These are phyloP conservation scores for Dalechampia spathulata DNA, from an alignment of 441 rosid genomes.

Conservation along the genomic window DNA sequence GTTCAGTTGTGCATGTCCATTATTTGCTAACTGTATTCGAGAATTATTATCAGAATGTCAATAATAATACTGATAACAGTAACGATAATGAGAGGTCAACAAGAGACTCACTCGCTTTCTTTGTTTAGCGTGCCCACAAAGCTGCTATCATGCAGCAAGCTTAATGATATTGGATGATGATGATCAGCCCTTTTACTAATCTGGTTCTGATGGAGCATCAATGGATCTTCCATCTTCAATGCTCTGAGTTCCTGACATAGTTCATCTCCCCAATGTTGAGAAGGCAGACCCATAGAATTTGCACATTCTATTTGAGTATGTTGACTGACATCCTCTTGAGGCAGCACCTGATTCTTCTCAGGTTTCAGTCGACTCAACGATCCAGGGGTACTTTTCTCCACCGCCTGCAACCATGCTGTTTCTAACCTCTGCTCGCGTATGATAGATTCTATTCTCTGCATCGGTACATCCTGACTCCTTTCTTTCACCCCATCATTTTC, in stretches of 20 bases:
- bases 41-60: no score
- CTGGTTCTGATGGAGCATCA: slow-evolving; percentile 48
- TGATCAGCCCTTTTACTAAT: slow-evolving; percentile 36
- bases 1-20: no score
- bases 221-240: slow-evolving; percentile 50
- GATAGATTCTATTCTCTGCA: slow-evolving; percentile 91
- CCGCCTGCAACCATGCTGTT: slow-evolving; percentile 92
- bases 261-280: slow-evolving; percentile 71
- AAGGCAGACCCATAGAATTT: slow-evolving; percentile 40
- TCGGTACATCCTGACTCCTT: slow-evolving; percentile 48
- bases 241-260: slow-evolving; percentile 56
- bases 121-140: slow-evolving; percentile 41
- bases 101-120: slow-evolving; percentile 75
- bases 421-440: slow-evolving; percentile 91
- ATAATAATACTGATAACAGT: no score
- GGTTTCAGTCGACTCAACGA: slow-evolving; percentile 54
- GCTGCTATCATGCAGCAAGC: slow-evolving; percentile 63
- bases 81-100: slow-evolving; percentile 7
- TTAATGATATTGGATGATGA: slow-evolving; percentile 73
- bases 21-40: slow-evolving; percentile 3
- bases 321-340: slow-evolving; percentile 60
- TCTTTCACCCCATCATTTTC: slow-evolving; percentile 34
- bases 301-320: slow-evolving; percentile 42
- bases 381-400: slow-evolving; percentile 76
- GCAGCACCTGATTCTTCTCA: slow-evolving; percentile 87